Conservation (phyloP, 192 early-diverging fungal genomes). For the Backusella circina region DNA sequence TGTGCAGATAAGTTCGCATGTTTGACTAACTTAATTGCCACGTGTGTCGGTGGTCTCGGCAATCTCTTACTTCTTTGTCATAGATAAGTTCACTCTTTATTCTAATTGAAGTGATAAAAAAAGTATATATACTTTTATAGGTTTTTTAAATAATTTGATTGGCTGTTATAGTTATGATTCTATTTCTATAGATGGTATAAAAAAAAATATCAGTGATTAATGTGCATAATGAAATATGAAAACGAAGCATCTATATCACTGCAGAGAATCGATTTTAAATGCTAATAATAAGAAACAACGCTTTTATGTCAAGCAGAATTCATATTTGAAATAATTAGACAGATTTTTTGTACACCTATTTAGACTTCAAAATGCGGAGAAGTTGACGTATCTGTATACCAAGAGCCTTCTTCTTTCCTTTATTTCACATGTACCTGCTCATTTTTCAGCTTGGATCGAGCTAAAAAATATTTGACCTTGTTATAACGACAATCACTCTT, state of each 20-base stretch:
- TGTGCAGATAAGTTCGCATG: neutral
- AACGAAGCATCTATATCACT: neutral
- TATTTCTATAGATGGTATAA: neutral
- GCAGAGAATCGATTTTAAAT: neutral
- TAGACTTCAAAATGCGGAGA: neutral
- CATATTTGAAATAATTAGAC: neutral
- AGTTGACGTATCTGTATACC: neutral
- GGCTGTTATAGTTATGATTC: neutral
- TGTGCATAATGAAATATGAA: neutral
- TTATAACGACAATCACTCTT: neutral
- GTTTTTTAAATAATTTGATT: neutral
- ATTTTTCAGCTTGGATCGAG: neutral
- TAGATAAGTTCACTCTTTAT: neutral
- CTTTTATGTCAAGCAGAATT: neutral
- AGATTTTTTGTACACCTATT: neutral
- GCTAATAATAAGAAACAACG: neutral
- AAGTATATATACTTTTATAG: neutral
- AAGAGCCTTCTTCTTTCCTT: neutral
- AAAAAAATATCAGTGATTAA: neutral
- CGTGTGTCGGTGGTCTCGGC: slow-evolving; percentile 3
- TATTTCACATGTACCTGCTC: neutral
- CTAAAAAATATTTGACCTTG: neutral
- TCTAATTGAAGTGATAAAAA: neutral
- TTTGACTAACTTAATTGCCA: slow-evolving; percentile 3
- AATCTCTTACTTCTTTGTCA: neutral